phyloP scores from a whole-genome alignment of 441 rosid genomes.

The Erysimum cheiri region DNA sequence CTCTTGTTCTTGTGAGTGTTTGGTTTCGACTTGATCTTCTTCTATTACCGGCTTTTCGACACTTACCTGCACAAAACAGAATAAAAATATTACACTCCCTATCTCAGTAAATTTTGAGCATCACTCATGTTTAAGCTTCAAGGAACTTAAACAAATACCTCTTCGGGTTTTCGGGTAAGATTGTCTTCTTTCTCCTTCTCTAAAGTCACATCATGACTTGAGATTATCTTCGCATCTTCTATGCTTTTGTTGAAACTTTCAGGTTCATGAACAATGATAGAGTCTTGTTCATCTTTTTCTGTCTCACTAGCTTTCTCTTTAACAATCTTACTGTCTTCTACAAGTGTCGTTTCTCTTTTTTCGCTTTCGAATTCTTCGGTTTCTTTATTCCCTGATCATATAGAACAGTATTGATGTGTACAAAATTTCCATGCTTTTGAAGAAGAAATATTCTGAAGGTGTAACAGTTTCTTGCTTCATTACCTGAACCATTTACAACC shows the following conservation, averaged over 20 bases:
- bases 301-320: slow-evolving; percentile 36
- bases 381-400: slow-evolving; percentile 38
- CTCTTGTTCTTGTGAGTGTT: slow-evolving; percentile 20
- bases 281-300: slow-evolving; percentile 41
- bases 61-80: slow-evolving; percentile 31
- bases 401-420: neutral
- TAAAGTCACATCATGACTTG: slow-evolving; percentile 24
- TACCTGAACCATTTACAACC: slow-evolving; percentile 40
- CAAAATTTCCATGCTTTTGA: neutral
- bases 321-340: slow-evolving; percentile 37
- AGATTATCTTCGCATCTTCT: slow-evolving; percentile 16
- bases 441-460: slow-evolving; percentile 16
- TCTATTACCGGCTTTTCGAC: slow-evolving; percentile 22
- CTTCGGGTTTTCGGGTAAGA: slow-evolving; percentile 11
- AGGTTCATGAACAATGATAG: slow-evolving; percentile 18
- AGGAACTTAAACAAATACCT: slow-evolving; percentile 27
- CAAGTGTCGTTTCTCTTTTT: slow-evolving; percentile 36
- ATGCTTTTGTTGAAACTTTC: slow-evolving; percentile 15
- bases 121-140: slow-evolving; percentile 17
- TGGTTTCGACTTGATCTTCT: slow-evolving; percentile 31
- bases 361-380: slow-evolving; percentile 23
- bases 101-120: neutral
- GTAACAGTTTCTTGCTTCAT: slow-evolving; percentile 17
- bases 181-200: slow-evolving; percentile 30
- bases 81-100: neutral